A percentile compares a stretch with the other conserved stretches of the same genome.
These are phyloP conservation scores for Lactarius psammicola DNA, from an alignment of 768 basidiomycete species.

Conservation along the genomic window DNA sequence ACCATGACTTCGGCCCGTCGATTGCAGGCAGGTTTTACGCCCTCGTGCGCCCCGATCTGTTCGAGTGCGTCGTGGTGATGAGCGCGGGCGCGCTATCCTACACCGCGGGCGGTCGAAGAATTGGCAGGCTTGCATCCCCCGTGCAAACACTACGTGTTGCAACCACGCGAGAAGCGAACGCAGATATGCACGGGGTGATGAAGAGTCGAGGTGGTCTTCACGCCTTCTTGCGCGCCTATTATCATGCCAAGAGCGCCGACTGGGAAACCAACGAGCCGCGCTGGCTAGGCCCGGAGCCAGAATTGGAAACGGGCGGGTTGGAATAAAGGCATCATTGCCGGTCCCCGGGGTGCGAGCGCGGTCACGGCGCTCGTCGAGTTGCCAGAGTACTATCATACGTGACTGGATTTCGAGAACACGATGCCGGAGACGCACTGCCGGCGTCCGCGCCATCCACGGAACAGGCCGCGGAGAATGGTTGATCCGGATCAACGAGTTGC, in stretches of 20 bases:
- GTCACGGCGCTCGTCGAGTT: constrained; percentile 39
- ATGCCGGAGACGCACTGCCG: constrained; percentile 52
- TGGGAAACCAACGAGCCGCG: constrained; percentile 44
- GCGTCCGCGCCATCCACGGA: constrained; percentile 37
- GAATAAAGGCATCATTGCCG: constrained; percentile 27
- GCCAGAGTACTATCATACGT: constrained; percentile 62
- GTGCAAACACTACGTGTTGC: constrained; percentile 53
- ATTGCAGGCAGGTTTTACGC: constrained; percentile 55
- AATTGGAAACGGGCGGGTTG: neutral
- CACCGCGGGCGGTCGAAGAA: constrained; percentile 17
- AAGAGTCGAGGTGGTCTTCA: constrained; percentile 44
- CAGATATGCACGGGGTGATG: constrained; percentile 40
- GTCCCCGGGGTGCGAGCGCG: constrained; percentile 23
- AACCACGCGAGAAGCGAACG: constrained; percentile 43
- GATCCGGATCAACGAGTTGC: constrained; percentile 51
- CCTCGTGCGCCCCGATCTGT: constrained; percentile 54
- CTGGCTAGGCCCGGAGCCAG: neutral
- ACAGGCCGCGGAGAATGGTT: constrained; percentile 36
- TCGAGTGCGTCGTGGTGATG: constrained; percentile 56
- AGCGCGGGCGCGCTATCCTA: constrained; percentile 46
- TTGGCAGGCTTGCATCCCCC: constrained; percentile 48
- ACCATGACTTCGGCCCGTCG: constrained; percentile 59
- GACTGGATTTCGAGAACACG: constrained; percentile 51
- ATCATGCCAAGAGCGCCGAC: constrained; percentile 58
- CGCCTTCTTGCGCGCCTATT: constrained; percentile 52